phyloP scores from a whole-genome alignment of 129 eudicot species.

The Logfia minima region DNA sequence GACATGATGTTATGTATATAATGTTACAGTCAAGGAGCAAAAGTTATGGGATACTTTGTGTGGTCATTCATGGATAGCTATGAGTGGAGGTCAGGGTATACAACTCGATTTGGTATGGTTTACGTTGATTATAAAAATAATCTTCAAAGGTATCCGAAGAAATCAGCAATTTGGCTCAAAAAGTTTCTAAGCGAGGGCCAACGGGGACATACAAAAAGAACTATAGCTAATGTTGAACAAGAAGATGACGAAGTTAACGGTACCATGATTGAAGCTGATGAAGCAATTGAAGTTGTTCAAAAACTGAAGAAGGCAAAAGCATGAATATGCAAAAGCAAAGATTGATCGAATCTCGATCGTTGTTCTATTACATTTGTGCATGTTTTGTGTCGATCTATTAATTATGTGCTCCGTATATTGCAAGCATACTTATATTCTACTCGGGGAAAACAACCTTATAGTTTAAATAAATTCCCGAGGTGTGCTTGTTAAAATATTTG shows the following conservation, averaged over 20 bases:
- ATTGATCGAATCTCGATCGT: neutral
- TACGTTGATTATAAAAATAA: constrained; percentile 44
- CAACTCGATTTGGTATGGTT: constrained; percentile 46
- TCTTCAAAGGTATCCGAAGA: constrained; percentile 48
- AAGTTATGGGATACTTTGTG: constrained; percentile 44
- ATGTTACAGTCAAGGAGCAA: constrained; percentile 24
- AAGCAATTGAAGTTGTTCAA: neutral
- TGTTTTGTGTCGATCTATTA: neutral
- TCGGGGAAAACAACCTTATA: neutral
- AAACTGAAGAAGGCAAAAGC: constrained; percentile 12
- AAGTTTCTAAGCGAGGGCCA: constrained; percentile 26
- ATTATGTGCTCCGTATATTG: neutral
- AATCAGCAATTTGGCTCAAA: constrained; percentile 53
- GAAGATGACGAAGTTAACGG: constrained; percentile 8
- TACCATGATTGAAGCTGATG: neutral
- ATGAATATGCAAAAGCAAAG: neutral
- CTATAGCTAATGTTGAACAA: neutral
- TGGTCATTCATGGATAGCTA: constrained; percentile 62
- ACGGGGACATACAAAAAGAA: constrained; percentile 5
- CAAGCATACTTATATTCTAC: neutral
- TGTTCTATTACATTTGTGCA: neutral
- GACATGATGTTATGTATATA: neutral
- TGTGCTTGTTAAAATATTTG: neutral
- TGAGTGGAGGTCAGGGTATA: constrained; percentile 52
- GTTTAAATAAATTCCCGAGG: neutral